phyloP scores from a whole-genome alignment of 108 stramenopile genomes.

The Aurantiochytrium sp. region DNA sequence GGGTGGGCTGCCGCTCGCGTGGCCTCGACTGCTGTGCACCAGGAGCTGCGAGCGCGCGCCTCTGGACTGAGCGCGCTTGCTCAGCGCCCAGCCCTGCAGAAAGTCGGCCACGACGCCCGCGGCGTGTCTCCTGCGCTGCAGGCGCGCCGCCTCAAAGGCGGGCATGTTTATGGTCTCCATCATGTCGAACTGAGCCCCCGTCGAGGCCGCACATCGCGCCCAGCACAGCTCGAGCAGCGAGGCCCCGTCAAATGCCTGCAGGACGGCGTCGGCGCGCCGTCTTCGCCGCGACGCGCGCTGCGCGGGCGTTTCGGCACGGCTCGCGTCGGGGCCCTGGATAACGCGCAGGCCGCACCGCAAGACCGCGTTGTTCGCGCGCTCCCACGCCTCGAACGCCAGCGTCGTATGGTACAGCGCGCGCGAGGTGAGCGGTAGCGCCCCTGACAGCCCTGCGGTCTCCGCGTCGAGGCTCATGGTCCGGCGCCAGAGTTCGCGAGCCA shows the following conservation, averaged over 20 bases:
- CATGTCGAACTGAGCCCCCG: not conserved
- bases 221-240: not conserved
- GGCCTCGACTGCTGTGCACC: not conserved
- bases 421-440: too few relatives aligned
- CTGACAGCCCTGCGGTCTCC: too few relatives aligned
- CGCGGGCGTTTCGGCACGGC: not conserved
- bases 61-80: not conserved
- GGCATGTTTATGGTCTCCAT: not conserved
- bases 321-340: not conserved
- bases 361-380: not conserved
- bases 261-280: not conserved
- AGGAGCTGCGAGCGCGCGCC: not conserved
- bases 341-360: not conserved
- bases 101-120: not conserved
- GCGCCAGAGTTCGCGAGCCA: too few relatives aligned
- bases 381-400: too few relatives aligned
- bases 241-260: not conserved
- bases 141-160: not conserved
- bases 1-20: not conserved
- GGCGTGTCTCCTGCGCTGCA: not conserved
- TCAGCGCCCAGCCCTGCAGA: not conserved
- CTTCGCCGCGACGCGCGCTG: not conserved
- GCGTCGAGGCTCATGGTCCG: too few relatives aligned
- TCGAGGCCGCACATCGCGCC: not conserved
- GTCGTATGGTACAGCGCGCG: too few relatives aligned